Conservation (phyloP, 1,139 yeast species). For the Spathaspora sp. region DNA sequence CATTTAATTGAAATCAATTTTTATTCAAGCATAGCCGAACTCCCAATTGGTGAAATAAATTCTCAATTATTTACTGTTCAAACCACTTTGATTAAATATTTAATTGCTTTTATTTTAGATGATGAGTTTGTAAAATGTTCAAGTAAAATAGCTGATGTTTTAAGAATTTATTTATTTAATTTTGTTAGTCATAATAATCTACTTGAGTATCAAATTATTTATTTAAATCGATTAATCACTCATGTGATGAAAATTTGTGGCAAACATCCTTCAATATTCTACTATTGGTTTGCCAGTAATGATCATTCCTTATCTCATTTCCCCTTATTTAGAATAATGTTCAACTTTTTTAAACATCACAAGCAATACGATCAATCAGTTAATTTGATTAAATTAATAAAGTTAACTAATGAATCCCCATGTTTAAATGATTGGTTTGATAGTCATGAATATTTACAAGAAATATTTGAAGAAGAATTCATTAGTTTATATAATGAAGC, state of each 20-base stretch:
- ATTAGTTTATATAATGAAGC: background rate
- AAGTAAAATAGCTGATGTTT: constrained; percentile 8
- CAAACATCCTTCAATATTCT: constrained; percentile 11
- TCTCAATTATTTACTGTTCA: constrained; percentile 14
- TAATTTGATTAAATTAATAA: constrained; percentile 8
- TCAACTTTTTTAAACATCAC: constrained; percentile 3
- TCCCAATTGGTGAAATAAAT: constrained; percentile 9
- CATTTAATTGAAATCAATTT: constrained; percentile 9
- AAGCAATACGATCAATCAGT: constrained; percentile 5
- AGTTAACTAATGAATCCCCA: constrained; percentile 8
- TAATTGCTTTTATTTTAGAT: constrained; percentile 10
- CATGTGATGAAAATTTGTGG: constrained; percentile 9
- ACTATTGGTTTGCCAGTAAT: constrained; percentile 10
- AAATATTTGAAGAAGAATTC: constrained; percentile 4
- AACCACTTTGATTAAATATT: constrained; percentile 14
- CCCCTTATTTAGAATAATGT: constrained; percentile 8
- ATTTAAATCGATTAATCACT: constrained; percentile 10
- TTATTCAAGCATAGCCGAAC: constrained; percentile 11
- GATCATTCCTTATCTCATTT: constrained; percentile 1
- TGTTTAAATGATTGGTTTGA: constrained; percentile 7
- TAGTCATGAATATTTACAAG: constrained; percentile 4
- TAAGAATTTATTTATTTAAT: constrained; percentile 12
- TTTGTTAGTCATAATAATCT: constrained; percentile 10
- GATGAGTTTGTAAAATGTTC: constrained; percentile 3
- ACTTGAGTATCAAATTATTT: constrained; percentile 10